Percentiles rank a stretch among this genome's conserved stretches.
Conservation (phyloP, 768 basidiomycete genomes). For the Udeniomyces megalosporus region DNA sequence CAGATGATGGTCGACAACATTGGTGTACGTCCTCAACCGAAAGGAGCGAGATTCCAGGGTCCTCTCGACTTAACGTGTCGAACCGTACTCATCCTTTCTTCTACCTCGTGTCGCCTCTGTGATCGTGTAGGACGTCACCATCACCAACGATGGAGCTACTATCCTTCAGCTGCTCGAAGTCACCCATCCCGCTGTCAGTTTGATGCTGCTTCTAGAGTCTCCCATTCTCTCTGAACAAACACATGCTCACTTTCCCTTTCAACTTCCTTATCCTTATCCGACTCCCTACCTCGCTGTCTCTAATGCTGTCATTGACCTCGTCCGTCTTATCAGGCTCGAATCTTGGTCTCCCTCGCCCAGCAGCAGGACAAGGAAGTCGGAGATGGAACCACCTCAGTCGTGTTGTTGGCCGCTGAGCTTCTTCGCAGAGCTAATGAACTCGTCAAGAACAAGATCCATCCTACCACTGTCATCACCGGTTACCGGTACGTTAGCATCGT, state of each 20-base stretch:
- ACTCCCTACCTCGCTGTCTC: too few relatives aligned
- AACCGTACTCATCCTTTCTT: constrained; percentile 10
- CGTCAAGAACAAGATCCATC: constrained; percentile 94
- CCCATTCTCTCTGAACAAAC: not conserved
- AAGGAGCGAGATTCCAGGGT: not conserved
- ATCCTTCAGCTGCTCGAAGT: constrained; percentile 85
- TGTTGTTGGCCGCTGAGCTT: constrained; percentile 93
- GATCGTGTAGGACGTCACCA: constrained; percentile 76
- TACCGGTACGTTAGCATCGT: constrained; percentile 41
- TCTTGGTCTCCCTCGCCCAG: constrained; percentile 95
- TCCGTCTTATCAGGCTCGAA: constrained; percentile 36
- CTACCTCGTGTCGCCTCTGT: constrained; percentile 16
- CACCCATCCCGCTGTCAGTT: constrained; percentile 75
- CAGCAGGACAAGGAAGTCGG: constrained; percentile 99
- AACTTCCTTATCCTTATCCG: not conserved
- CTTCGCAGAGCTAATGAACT: constrained; percentile 92
- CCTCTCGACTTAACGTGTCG: not conserved
- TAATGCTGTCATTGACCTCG: too few relatives aligned
- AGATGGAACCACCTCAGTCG: constrained; percentile 96
- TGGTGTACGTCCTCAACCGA: constrained; percentile 44
- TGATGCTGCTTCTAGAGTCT: not conserved
- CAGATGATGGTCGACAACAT: constrained; percentile 88
- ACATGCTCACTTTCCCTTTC: not conserved
- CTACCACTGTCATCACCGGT: constrained; percentile 97
- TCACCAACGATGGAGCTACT: constrained; percentile 99